Base-by-base conservation (phyloP, 116 monocot species). In the Phalaenopsis hybrid region DNA sequence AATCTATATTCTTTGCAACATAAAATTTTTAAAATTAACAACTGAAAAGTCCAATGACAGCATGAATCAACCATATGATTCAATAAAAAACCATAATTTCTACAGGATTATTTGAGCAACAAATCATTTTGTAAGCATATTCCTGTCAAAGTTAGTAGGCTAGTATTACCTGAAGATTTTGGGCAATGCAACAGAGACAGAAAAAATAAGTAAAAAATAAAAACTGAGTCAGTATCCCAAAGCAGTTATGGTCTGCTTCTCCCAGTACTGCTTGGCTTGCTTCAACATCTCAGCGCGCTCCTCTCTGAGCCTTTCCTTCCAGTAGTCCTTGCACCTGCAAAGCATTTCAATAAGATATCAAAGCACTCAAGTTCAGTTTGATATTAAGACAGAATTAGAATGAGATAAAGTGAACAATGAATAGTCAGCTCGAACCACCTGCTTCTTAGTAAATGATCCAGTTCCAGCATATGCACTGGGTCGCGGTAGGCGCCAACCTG, bases 201-300 rank as follows among this genome's bases (percentile, higher is more conserved):
- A n/a, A n/a, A n/a, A n/a, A n/a, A n/a, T n/a, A n/a, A n/a, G n/a
- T n/a, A n/a, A n/a, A 1, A 37, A 46, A 4, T 0, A 23, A 67
- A 67, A 7, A 7, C 15, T 13, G 43, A 34, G 18, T 86, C 86
- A 90, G 9, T 83, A 69, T 6, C 93, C 87, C 23, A 93, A 44
- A 18, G 88, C 87, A 13, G 79, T 50, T 17, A 88, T 83, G 13
- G 86, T 82, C 79, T 93, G 93, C 41, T 75, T 78, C 57, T 89
- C 84, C 91, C 89, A 93, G 20, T 91, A 89, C 48, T 85, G 81
- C 81, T 86, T 93, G 12, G 85, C 74, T 85, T 93, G 91, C 85
- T 91, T 91, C 83, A 93, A 82, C 85, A 93, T 89, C 82, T 88
- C 80, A 8, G 79, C 37, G 13, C 91, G 89, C 76, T 93, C 93